Evolutionary conservation across 2,329 filamentous ascomycete species (phyloP).

Genomic region (Chrysosporium queenslandicum): DNA sequence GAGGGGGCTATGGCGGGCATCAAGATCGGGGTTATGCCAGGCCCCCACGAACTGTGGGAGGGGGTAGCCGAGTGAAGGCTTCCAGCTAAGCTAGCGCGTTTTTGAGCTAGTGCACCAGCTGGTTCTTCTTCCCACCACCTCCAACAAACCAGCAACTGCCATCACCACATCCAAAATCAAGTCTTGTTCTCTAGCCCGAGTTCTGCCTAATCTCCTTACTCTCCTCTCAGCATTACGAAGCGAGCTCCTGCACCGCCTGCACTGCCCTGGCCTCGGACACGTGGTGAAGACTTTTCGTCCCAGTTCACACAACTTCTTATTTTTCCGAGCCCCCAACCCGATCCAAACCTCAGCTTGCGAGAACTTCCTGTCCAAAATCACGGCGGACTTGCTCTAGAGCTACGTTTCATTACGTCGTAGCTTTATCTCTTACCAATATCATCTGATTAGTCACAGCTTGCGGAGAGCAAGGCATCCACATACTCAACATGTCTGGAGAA

Average conservation of each 20-base stretch:
- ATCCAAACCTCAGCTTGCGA: neutral
- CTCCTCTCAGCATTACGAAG: neutral
- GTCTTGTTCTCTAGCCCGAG: neutral
- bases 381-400: neutral
- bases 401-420: neutral
- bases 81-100: too few relatives aligned
- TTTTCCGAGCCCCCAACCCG: neutral
- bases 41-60: too few relatives aligned
- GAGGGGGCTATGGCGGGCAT: too few relatives aligned
- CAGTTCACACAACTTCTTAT: neutral
- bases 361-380: neutral
- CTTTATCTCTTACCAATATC: neutral
- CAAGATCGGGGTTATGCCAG: too few relatives aligned
- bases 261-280: neutral
- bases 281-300: neutral
- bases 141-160: too few relatives aligned
- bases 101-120: too few relatives aligned
- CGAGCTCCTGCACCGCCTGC: neutral
- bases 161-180: slow-evolving; percentile 1
- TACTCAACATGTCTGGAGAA: slow-evolving; percentile 76
- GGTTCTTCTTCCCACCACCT: too few relatives aligned
- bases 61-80: too few relatives aligned
- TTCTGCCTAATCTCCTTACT: neutral
- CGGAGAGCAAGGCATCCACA: neutral
- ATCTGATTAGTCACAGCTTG: neutral